Evolutionary conservation across 495 filamentous ascomycete genomes (phyloP).

Genomic region (Polyplosphaeria fusca): DNA sequence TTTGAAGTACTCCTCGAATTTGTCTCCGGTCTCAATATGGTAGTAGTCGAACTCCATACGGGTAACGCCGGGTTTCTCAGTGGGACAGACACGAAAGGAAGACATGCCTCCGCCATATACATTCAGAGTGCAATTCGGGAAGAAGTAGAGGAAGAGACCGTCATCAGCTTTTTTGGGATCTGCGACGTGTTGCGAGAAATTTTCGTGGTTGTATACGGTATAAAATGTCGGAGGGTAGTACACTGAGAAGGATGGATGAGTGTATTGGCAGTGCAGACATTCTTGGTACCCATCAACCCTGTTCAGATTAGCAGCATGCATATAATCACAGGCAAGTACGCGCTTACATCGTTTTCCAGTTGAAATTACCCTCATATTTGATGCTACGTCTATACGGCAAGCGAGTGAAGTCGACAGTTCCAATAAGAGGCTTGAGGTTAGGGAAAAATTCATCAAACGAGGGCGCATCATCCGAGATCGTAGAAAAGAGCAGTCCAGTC

Average conservation of each 20-base stretch:
- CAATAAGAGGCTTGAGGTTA: conserved; percentile 50
- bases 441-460: conserved; percentile 57
- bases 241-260: conserved; percentile 58
- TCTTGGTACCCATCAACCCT: conserved; percentile 61
- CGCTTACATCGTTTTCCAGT: conserved; percentile 61
- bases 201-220: conserved; percentile 54
- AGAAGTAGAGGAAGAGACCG: conserved; percentile 60
- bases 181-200: conserved; percentile 58
- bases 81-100: conserved; percentile 58
- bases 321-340: background rate
- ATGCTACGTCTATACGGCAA: conserved; percentile 56
- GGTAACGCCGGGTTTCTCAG: conserved; percentile 50
- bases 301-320: background rate
- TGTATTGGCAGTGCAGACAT: conserved; percentile 63
- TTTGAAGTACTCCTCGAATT: conserved; percentile 59
- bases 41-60: conserved; percentile 66
- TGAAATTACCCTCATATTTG: conserved; percentile 57
- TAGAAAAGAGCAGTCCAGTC: conserved; percentile 55
- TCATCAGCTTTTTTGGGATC: conserved; percentile 56
- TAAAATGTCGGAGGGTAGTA: conserved; percentile 60
- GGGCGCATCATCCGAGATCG: conserved; percentile 51
- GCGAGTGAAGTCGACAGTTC: conserved; percentile 56
- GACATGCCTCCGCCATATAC: conserved; percentile 62
- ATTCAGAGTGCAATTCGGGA: conserved; percentile 59
- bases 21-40: conserved; percentile 51